Evolutionary conservation across 805 yeast genomes (phyloP).

Genomic region (Teunomyces gatunensis): DNA sequence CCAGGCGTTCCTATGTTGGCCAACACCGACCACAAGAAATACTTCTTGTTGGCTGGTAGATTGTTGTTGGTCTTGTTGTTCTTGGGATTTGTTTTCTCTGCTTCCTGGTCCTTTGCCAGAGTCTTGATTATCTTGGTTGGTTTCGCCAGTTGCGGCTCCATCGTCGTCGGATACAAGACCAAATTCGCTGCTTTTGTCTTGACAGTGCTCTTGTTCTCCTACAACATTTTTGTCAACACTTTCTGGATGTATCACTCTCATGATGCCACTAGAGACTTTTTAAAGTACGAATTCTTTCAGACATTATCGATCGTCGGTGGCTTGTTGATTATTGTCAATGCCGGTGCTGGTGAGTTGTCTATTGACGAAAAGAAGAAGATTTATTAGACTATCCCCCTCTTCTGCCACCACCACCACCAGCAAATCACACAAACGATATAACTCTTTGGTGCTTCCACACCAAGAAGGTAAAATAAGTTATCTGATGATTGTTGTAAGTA

Average conservation of each 20-base stretch:
- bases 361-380: conserved; percentile 95
- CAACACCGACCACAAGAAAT: conserved; percentile 69
- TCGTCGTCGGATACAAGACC: conserved; percentile 90
- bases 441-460: too few relatives aligned
- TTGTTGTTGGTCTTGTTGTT: conserved; percentile 80
- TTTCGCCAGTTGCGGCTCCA: conserved; percentile 65
- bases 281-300: conserved; percentile 92
- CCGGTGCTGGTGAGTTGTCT: conserved; percentile 95
- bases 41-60: conserved; percentile 84
- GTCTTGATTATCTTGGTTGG: conserved; percentile 68
- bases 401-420: too few relatives aligned
- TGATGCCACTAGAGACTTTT: conserved; percentile 80
- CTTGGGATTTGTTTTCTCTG: conserved; percentile 76
- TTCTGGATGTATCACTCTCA: conserved; percentile 78
- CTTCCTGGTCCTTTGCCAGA: conserved; percentile 67
- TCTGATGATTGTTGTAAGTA: background rate
- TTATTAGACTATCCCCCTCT: conserved; percentile 39
- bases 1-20: conserved; percentile 77
- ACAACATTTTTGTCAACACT: conserved; percentile 78
- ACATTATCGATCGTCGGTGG: conserved; percentile 95
- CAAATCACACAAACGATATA: too few relatives aligned
- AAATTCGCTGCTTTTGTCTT: conserved; percentile 75
- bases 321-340: conserved; percentile 79
- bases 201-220: conserved; percentile 67
- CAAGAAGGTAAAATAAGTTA: too few relatives aligned